Conservation (phyloP, 495 filamentous ascomycete genomes). For the Neurospora terricola region DNA sequence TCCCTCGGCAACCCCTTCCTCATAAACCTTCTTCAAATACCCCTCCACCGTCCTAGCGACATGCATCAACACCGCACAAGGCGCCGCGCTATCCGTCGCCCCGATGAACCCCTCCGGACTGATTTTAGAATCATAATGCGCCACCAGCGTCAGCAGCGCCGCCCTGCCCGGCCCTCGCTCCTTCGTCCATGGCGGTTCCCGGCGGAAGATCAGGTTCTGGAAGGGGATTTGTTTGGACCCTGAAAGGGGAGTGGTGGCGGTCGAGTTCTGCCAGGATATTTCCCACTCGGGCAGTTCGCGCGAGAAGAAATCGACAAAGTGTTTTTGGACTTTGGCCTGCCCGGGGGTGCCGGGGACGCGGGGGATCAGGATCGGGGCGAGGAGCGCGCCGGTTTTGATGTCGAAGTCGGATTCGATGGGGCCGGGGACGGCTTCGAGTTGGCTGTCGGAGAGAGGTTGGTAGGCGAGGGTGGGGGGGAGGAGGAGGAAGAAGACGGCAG, state of each 20-base stretch:
- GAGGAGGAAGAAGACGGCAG: constrained; percentile 12
- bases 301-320: constrained; percentile 68
- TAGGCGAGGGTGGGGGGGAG: constrained; percentile 43
- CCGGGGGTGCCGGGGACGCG: constrained; percentile 76
- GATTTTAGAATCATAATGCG: constrained; percentile 81
- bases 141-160: constrained; percentile 70
- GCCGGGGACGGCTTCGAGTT: constrained; percentile 51
- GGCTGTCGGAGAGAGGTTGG: constrained; percentile 59
- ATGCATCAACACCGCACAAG: constrained; percentile 82
- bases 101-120: constrained; percentile 73
- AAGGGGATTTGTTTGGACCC: constrained; percentile 62
- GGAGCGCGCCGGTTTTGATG: constrained; percentile 52
- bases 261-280: constrained; percentile 74
- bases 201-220: constrained; percentile 65
- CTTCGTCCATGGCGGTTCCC: constrained; percentile 70
- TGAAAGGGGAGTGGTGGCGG: constrained; percentile 58
- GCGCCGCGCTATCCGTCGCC: constrained; percentile 79
- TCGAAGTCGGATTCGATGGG: constrained; percentile 58
- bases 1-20: constrained; percentile 20
- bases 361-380: constrained; percentile 72
- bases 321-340: constrained; percentile 56
- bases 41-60: constrained; percentile 32
- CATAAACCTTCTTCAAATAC: constrained; percentile 30
- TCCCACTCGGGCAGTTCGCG: constrained; percentile 63
- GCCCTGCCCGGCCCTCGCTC: constrained; percentile 47